phyloP scores from a whole-genome alignment of 306 rosid genomes.

The Fragaria iinumae region DNA sequence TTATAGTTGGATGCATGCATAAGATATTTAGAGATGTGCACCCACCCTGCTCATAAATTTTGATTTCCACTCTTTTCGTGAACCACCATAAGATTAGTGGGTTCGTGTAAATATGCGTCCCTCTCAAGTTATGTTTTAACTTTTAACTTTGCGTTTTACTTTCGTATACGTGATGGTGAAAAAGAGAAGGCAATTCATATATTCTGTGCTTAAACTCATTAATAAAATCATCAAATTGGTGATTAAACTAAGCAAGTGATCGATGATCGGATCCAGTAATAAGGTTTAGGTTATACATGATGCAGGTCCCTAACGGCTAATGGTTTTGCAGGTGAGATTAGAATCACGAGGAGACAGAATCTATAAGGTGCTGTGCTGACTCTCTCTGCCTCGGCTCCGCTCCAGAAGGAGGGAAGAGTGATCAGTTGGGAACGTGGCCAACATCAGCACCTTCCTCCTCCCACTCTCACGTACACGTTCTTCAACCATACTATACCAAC shows the following conservation, averaged over 20 bases:
- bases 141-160: neutral
- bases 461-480: constrained; percentile 8
- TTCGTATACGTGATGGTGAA: neutral
- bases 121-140: neutral
- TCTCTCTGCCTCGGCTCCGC: neutral
- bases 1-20: neutral
- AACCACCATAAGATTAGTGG: neutral
- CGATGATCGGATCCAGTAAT: neutral
- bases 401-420: neutral
- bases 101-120: neutral
- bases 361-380: neutral
- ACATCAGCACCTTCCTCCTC: neutral
- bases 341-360: neutral
- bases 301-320: constrained; percentile 3
- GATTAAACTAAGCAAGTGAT: neutral
- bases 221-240: neutral
- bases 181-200: neutral
- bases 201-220: neutral
- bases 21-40: neutral
- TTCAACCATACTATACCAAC: neutral
- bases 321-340: neutral
- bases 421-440: neutral
- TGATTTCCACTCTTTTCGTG: neutral
- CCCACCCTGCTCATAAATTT: neutral
- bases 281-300: neutral